Evolutionary conservation across 208 protist species (phyloP).

Genomic region (Leishmania tropica): DNA sequence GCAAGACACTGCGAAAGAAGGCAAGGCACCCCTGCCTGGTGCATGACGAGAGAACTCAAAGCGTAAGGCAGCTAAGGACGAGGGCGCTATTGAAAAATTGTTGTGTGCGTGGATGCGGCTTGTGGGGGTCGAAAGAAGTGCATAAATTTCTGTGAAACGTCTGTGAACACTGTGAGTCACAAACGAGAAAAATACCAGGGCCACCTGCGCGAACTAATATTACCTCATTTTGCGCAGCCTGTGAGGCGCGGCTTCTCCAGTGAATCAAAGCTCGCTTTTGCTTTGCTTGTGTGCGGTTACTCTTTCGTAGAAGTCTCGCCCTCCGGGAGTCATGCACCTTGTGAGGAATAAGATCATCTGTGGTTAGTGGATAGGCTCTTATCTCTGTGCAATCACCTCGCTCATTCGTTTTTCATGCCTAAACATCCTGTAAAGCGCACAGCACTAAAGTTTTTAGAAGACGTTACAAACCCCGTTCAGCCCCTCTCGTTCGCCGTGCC

Average conservation of each 20-base stretch:
- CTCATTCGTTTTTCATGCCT: no score
- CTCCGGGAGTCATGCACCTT: not conserved
- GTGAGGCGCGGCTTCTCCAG: not conserved
- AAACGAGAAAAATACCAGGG: not conserved
- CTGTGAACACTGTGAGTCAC: not conserved
- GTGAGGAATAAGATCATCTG: not conserved
- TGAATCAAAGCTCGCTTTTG: not conserved
- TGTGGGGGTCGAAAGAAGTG: not conserved
- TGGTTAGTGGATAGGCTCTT: not conserved
- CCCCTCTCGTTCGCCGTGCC: not conserved
- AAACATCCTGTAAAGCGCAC: not conserved
- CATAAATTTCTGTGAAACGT: not conserved
- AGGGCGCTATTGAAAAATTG: not conserved
- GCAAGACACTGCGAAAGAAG: not conserved
- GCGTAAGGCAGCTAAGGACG: not conserved
- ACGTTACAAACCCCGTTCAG: not conserved
- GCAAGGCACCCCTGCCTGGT: not conserved
- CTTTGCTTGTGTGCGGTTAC: not conserved
- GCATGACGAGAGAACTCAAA: not conserved
- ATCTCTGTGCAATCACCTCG: not conserved
- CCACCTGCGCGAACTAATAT: not conserved
- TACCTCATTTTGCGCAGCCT: not conserved
- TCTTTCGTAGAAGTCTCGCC: not conserved
- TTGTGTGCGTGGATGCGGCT: no score
- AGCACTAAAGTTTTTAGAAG: not conserved